Percentiles rank a stretch among this genome's conserved stretches.
phyloP scores from a whole-genome alignment of 1,139 yeast genomes.

The Kurtzmaniella quercitrusa region DNA sequence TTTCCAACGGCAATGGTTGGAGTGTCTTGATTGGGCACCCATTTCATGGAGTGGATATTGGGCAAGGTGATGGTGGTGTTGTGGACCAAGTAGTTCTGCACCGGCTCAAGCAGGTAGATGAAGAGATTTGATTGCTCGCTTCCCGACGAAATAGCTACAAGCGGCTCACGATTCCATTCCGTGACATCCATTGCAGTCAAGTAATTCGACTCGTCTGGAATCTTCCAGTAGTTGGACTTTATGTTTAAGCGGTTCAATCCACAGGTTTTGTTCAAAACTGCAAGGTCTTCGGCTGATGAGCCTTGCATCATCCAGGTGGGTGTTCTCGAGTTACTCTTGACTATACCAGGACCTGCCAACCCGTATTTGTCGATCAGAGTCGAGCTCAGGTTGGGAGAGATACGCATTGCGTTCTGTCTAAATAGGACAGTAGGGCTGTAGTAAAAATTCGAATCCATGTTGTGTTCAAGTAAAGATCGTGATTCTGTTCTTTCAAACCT shows the following conservation, averaged over 20 bases:
- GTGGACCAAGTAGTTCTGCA: constrained; percentile 52
- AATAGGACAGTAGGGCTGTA: constrained; percentile 44
- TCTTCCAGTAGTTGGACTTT: constrained; percentile 68
- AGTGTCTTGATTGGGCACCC: constrained; percentile 45
- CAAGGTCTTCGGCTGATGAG: constrained; percentile 25
- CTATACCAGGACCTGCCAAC: not conserved
- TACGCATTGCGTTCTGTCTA: constrained; percentile 42
- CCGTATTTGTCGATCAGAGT: not conserved
- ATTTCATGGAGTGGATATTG: constrained; percentile 58
- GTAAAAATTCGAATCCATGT: constrained; percentile 10
- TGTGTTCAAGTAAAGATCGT: not conserved
- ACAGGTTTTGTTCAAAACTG: constrained; percentile 37
- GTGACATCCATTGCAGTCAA: constrained; percentile 52
- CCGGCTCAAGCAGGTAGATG: constrained; percentile 53
- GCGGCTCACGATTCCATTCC: constrained; percentile 27
- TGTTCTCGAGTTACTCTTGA: not conserved
- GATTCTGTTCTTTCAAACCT: not conserved
- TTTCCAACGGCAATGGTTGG: constrained; percentile 62
- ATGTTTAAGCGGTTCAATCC: constrained; percentile 39
- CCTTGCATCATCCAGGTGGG: constrained; percentile 24
- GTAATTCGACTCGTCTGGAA: constrained; percentile 53
- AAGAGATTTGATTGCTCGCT: constrained; percentile 51
- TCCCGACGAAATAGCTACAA: constrained; percentile 66
- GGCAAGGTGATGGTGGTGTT: constrained; percentile 73
- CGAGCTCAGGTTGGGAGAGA: constrained; percentile 11